Evolutionary conservation across 805 yeast genomes (phyloP), one percentile per base, ranked within the genome.

Genomic region (Brettanomyces bruxellensis): DNA sequence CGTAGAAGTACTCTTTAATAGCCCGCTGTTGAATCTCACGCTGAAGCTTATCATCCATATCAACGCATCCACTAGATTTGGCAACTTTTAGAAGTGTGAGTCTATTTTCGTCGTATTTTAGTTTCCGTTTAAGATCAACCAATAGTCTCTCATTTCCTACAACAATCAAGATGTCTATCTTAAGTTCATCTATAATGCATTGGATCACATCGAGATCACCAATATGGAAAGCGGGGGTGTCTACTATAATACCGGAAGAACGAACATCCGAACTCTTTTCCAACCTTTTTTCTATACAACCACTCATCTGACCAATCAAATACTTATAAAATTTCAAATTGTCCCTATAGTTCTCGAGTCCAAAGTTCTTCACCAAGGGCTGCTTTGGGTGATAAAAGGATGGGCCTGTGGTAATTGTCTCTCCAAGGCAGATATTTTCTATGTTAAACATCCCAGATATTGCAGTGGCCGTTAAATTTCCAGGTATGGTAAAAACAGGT

Each of bases 1-100:
- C 99, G 59, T 93, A 88, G 57, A 93, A 93, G 62, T 93, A 93
- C 58, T 90, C 95, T 58, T 80, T 79, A 45, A 91, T 88, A 4
- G 83, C 70, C 38, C 78, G 73, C 55, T 89, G 87, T 61, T 91
- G 98, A 23, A 75, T 45, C 35, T 81, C 77, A 57, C 98, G 72
- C 35, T 72, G 69, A 59, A 71, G 88, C 11, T 76, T 69, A 45
- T 82, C 91, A 49, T 84, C 91, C 28, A 76, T 72, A 30, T 85
- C 86, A 7, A 84, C 84, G 32, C 82, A 81, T 1, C 96, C 96
- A 41, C 84, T 83, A 39, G 88, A 76, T 50, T 76, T 77, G 18
- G 84, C 78, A 3, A 90, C 69, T 54, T 83, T 84, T 13, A 90
- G 56, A 18, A 83, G 64, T 5, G 63, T 60, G 36, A 81, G 51